Base-by-base conservation (phyloP, 345 rosid species). In the Citrus inodora region DNA sequence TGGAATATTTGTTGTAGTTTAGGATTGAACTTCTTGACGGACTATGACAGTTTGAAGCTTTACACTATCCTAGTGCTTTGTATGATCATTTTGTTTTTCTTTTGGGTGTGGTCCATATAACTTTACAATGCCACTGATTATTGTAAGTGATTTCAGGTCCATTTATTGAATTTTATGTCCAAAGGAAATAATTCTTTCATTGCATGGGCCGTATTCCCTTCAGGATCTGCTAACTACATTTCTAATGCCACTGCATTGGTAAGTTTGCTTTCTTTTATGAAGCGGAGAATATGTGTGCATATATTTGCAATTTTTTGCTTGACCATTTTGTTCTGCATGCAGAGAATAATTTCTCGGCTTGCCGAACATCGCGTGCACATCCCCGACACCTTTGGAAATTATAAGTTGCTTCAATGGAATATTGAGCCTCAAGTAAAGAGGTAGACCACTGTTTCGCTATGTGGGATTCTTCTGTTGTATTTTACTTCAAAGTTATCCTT, bases 231-330 rank as follows among this genome's bases (percentile, higher is more conserved):
- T 56, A 75, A 76, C 67, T 78, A 71, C 78, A 87, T 96, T 63
- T 87, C 98, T 53, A 91, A 90, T 77, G 79, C 73, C 76, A 85
- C 92, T 70, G 99, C 97, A 68, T 81, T 37, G 67, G 98, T 91
- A 83, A 78, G 87, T 82, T 71, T 42, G 17, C 30, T 56, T 65
- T 35, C 22, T 69, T 38, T 77, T 22, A 62, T 56, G 64, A 56
- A 68, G 24, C 27, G 70, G 63, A 60, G 51, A n/a, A 30, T 60
- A 22, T 10, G 4, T 33, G 72, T 25, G 37, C 14, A 33, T 51
- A 24, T 35, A 70, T 28, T 67, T 55, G 19, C 40, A 70, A 42
- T 67, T 75, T 42, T 77, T 79, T 79, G 67, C 67, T 72, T 85
- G 14, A 83, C 79, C 33, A 10, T 19, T 79, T 77, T 77, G 35